Conservation (phyloP, 441 rosid genomes). For the Aleurites moluccanus region DNA sequence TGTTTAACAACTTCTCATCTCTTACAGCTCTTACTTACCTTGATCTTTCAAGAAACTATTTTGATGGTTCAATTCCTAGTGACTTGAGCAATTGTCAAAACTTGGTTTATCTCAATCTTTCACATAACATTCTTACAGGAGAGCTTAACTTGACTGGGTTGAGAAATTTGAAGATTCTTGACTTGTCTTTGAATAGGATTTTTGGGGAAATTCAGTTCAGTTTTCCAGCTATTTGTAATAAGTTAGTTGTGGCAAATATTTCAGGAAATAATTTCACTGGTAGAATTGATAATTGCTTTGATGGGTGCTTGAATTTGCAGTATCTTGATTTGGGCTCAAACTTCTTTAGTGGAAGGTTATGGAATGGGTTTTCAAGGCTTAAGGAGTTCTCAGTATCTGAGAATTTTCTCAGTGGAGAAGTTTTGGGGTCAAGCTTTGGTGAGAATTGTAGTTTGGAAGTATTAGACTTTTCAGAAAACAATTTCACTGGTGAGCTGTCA, state of each 20-base stretch:
- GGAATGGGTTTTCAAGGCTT: slow-evolving; percentile 58
- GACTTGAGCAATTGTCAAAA: slow-evolving; percentile 61
- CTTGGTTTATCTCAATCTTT: slow-evolving; percentile 62
- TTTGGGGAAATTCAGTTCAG: slow-evolving; percentile 43
- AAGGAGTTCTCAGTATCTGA: slow-evolving; percentile 54
- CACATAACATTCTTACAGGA: slow-evolving; percentile 66
- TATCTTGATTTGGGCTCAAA: slow-evolving; percentile 74
- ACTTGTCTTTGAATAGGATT: slow-evolving; percentile 56
- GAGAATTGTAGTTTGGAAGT: slow-evolving; percentile 50
- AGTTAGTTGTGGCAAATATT: slow-evolving; percentile 57
- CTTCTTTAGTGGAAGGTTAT: slow-evolving; percentile 47
- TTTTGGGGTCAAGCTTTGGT: slow-evolving; percentile 41
- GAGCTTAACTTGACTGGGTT: slow-evolving; percentile 52
- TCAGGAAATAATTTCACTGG: slow-evolving; percentile 65
- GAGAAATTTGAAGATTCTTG: slow-evolving; percentile 52
- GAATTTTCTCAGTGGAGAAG: slow-evolving; percentile 47
- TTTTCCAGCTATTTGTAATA: slow-evolving; percentile 52
- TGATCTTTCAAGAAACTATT: slow-evolving; percentile 64
- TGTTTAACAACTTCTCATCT: slow-evolving; percentile 59
- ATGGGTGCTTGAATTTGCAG: slow-evolving; percentile 54
- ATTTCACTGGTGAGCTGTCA: slow-evolving; percentile 47
- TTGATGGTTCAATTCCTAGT: slow-evolving; percentile 48
- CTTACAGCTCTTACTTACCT: slow-evolving; percentile 60
- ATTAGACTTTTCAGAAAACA: slow-evolving; percentile 62
- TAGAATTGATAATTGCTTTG: slow-evolving; percentile 45